Conservation (phyloP, 192 early-diverging fungal species). For the Funneliformis mosseae region DNA sequence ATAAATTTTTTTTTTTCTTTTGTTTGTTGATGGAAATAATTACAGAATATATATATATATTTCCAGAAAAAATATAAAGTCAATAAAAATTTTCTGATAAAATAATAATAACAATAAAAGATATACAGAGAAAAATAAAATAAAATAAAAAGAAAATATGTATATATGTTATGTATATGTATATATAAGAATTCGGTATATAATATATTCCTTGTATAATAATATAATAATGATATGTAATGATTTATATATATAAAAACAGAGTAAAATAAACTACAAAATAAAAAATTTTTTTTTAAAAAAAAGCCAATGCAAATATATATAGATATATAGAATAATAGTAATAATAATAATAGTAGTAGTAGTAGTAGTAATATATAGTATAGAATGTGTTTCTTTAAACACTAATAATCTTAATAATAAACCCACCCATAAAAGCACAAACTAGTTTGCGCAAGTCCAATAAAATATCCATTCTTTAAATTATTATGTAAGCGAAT, state of each 20-base stretch:
- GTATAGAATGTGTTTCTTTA: background rate
- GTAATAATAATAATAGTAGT: conserved; percentile 12
- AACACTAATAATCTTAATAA: background rate
- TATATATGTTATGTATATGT: conserved; percentile 21
- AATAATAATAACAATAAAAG: background rate
- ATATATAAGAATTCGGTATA: background rate
- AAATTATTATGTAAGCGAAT: background rate
- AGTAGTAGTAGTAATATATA: background rate
- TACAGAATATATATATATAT: background rate
- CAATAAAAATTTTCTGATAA: background rate
- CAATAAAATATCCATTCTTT: conserved; percentile 15
- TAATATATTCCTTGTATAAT: background rate
- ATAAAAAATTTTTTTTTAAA: background rate
- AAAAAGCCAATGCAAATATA: background rate
- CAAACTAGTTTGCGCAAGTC: conserved; percentile 14
- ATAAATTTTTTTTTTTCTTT: background rate
- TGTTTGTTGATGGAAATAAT: too few species aligned
- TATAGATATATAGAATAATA: background rate
- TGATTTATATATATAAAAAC: conserved; percentile 2
- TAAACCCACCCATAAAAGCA: background rate
- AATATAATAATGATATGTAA: background rate
- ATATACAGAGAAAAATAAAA: background rate
- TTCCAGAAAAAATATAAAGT: background rate
- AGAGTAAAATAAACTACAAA: background rate
- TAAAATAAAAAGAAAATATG: background rate